phyloP scores from a whole-genome alignment of 108 stramenopile species.

The Schizochytrium sp. region DNA sequence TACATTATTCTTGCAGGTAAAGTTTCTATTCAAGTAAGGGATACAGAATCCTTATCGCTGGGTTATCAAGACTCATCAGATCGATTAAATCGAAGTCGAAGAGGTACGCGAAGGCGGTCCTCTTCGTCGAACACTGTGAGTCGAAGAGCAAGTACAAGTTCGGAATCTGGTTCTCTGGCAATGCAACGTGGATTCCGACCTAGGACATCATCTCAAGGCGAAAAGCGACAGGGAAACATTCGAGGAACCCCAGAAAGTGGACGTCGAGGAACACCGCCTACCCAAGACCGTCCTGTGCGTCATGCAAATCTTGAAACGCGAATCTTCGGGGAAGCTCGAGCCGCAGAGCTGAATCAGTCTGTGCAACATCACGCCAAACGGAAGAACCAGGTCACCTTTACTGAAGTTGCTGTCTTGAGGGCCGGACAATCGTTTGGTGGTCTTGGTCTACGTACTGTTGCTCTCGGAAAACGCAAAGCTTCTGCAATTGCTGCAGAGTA shows the following conservation, averaged over 20 bases:
- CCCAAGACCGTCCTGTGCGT: too few species aligned
- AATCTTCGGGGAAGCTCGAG: not conserved
- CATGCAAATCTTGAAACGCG: not conserved
- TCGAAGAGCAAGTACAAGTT: too few species aligned
- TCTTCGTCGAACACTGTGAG: not conserved
- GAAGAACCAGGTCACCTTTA: not conserved
- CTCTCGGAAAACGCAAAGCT: constrained; percentile 18
- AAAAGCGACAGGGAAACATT: not conserved
- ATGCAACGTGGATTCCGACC: too few species aligned
- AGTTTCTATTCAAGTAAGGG: constrained; percentile 16
- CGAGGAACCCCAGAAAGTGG: not conserved
- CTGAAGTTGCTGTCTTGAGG: constrained; percentile 2
- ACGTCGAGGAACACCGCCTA: not conserved
- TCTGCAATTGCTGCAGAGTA: constrained; percentile 12
- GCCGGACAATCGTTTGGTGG: constrained; percentile 40
- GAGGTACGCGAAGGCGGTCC: not conserved
- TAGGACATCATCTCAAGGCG: too few species aligned
- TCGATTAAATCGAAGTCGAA: not conserved
- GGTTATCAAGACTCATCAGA: too few species aligned
- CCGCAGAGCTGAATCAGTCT: not conserved
- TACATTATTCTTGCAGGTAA: constrained; percentile 39
- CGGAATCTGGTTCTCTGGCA: too few species aligned
- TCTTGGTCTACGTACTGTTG: constrained; percentile 26
- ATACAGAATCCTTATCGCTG: not conserved
- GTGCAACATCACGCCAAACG: not conserved